These are phyloP conservation scores for Septoria petroselini DNA, from an alignment of 2,329 filamentous ascomycete species.

Conservation along the genomic window DNA sequence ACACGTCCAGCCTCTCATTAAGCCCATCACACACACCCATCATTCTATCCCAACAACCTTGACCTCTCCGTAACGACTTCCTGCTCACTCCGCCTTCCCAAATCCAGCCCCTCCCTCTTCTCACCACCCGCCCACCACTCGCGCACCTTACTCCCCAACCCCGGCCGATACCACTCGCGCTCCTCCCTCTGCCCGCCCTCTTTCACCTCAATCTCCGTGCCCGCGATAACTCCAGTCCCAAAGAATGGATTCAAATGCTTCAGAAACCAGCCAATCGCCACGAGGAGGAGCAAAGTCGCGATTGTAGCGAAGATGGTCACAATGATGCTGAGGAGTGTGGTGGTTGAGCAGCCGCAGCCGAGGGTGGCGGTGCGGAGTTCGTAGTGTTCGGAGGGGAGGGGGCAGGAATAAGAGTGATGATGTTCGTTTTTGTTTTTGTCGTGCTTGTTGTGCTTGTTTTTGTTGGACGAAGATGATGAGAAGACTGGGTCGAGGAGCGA, in stretches of 20 bases:
- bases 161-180: constrained; percentile 26
- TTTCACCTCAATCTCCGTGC: constrained; percentile 34
- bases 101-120: too few species aligned
- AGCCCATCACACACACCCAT: too few species aligned
- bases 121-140: constrained; percentile 8
- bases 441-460: constrained; percentile 33
- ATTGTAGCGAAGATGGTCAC: constrained; percentile 45
- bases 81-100: constrained; percentile 39
- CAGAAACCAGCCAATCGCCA: constrained; percentile 27
- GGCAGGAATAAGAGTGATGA: too few species aligned
- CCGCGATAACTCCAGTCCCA: constrained; percentile 32
- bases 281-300: constrained; percentile 40
- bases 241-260: constrained; percentile 28
- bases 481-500: constrained; percentile 43
- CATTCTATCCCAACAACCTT: constrained; percentile 33
- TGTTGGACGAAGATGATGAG: too few species aligned
- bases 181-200: constrained; percentile 29
- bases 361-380: constrained; percentile 46
- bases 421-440: too few species aligned
- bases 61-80: constrained; percentile 34
- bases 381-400: constrained; percentile 44
- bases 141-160: constrained; percentile 18
- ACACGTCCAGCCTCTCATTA: too few species aligned
- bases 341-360: constrained; percentile 48
- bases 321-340: constrained; percentile 45